Conservation (phyloP, 116 monocot genomes). For the Iris pallida region DNA sequence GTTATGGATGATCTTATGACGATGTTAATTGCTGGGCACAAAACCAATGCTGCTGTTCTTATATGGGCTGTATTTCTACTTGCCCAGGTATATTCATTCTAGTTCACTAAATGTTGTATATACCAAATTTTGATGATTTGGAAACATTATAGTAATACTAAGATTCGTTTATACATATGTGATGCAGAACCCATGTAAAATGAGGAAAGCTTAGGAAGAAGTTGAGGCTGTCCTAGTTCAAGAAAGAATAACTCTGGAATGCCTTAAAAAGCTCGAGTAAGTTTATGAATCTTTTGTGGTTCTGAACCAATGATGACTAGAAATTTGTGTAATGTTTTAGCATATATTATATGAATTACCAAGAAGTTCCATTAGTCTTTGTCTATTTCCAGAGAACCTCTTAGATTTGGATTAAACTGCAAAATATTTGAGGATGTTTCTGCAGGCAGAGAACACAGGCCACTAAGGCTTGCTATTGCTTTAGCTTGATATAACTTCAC, state of each 20-base stretch:
- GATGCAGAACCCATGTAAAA: slow-evolving; percentile 77
- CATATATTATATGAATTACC: background rate
- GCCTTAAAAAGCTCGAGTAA: too few relatives aligned
- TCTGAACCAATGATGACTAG: slow-evolving; percentile 8
- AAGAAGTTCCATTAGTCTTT: too few relatives aligned
- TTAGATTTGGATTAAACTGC: too few relatives aligned
- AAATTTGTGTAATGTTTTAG: background rate
- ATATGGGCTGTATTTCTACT: slow-evolving; percentile 93
- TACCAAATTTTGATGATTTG: background rate
- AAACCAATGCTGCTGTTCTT: slow-evolving; percentile 99
- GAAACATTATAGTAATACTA: slow-evolving; percentile 6
- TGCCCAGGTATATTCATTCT: slow-evolving; percentile 53
- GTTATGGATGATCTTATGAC: slow-evolving; percentile 99
- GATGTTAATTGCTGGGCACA: slow-evolving; percentile 99
- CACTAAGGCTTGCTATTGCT: too few relatives aligned
- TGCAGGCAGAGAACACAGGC: too few relatives aligned
- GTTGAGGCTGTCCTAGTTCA: too few relatives aligned
- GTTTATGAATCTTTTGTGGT: too few relatives aligned
- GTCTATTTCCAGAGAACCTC: too few relatives aligned
- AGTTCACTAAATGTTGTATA: background rate
- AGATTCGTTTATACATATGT: slow-evolving; percentile 2
- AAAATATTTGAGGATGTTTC: too few relatives aligned
- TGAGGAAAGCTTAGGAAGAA: slow-evolving; percentile 98
- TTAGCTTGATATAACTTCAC: too few relatives aligned
- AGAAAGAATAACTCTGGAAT: too few relatives aligned